Evolutionary conservation across 2,329 filamentous ascomycete species (phyloP).

Genomic region (Apiospora rasikravindrae): DNA sequence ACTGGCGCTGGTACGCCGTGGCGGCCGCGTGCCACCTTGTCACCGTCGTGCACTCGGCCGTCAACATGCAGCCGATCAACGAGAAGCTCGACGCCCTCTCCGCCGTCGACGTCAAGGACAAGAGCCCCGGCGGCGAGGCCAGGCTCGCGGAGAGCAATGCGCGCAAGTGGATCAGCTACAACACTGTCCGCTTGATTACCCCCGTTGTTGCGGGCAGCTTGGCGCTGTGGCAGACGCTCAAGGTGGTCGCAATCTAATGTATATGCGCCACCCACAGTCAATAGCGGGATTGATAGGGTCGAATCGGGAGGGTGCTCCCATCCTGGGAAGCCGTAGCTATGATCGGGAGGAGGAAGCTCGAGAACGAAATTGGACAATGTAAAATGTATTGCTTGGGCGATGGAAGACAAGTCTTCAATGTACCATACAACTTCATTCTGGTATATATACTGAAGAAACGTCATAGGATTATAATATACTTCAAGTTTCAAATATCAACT

Average conservation of each 20-base stretch:
- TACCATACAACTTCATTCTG: too few species aligned
- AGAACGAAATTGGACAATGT: background rate
- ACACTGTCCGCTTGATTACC: constrained; percentile 41
- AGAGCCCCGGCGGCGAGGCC: constrained; percentile 13
- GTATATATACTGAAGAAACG: background rate
- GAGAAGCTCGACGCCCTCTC: constrained; percentile 42
- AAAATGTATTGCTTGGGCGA: background rate
- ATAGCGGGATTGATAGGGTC: background rate
- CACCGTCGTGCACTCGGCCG: constrained; percentile 53
- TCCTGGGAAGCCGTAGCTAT: too few species aligned
- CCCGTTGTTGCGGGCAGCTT: constrained; percentile 41
- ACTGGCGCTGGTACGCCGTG: constrained; percentile 51
- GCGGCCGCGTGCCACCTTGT: constrained; percentile 50
- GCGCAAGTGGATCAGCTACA: constrained; percentile 42
- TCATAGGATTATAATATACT: background rate
- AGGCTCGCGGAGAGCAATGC: constrained; percentile 40
- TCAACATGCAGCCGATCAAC: constrained; percentile 58
- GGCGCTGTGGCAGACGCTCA: constrained; percentile 39
- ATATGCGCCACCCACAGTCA: too few species aligned
- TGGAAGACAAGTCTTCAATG: too few species aligned
- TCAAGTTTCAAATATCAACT: too few species aligned
- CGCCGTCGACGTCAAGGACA: background rate
- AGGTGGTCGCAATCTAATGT: background rate
- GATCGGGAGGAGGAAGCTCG: background rate
- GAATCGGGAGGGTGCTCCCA: background rate